These are phyloP conservation scores for Teunomyces atbi DNA, from an alignment of 805 yeast species.

Conservation along the genomic window DNA sequence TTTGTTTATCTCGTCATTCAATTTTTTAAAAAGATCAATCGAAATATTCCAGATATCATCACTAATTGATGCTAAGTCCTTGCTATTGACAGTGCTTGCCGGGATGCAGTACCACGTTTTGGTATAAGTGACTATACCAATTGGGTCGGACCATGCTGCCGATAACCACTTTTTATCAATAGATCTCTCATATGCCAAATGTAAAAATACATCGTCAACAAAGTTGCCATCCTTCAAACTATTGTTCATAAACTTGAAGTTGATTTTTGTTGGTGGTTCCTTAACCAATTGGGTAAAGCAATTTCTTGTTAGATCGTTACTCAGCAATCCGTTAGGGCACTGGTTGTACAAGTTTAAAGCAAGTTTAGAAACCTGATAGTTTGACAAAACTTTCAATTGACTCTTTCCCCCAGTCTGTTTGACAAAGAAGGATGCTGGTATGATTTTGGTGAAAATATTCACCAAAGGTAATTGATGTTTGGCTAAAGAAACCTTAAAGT, in stretches of 20 bases:
- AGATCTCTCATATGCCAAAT: constrained; percentile 82
- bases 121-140: constrained; percentile 60
- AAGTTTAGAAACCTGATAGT: constrained; percentile 39
- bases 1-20: constrained; percentile 33
- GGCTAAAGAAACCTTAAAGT: constrained; percentile 39
- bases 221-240: constrained; percentile 20
- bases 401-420: constrained; percentile 16
- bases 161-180: constrained; percentile 80
- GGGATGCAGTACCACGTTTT: constrained; percentile 61
- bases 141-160: constrained; percentile 88
- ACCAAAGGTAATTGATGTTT: constrained; percentile 43
- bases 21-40: constrained; percentile 37
- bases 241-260: constrained; percentile 33
- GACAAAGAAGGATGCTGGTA: constrained; percentile 29
- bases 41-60: constrained; percentile 69
- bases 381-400: constrained; percentile 27
- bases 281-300: constrained; percentile 34
- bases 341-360: constrained; percentile 58
- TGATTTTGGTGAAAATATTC: constrained; percentile 34
- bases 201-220: constrained; percentile 74
- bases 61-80: constrained; percentile 46
- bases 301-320: constrained; percentile 10
- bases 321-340: constrained; percentile 39
- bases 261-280: constrained; percentile 36
- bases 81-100: constrained; percentile 8